A percentile compares a stretch with the other conserved stretches of the same genome.
Evolutionary conservation across 768 basidiomycete genomes (phyloP).

Genomic region (Galerina marginata): DNA sequence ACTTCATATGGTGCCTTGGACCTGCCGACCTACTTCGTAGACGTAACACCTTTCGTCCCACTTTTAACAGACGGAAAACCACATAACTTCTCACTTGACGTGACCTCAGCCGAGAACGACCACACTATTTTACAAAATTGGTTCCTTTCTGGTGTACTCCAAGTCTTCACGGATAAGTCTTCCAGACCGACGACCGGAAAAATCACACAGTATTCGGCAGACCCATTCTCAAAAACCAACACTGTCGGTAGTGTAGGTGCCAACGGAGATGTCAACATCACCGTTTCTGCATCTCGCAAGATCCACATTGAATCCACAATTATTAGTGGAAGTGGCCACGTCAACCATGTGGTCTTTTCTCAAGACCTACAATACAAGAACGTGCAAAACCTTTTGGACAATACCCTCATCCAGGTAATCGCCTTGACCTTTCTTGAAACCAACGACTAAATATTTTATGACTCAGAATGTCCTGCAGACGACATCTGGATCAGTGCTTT

Average conservation of each 20-base stretch:
- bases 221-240: conserved; percentile 59
- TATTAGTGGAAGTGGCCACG: conserved; percentile 62
- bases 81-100: conserved; percentile 76
- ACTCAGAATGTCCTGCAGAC: conserved; percentile 47
- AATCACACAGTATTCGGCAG: conserved; percentile 62
- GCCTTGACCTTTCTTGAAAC: background rate
- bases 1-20: conserved; percentile 79
- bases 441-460: conserved; percentile 1
- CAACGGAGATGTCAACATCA: conserved; percentile 62
- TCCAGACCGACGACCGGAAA: conserved; percentile 66
- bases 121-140: conserved; percentile 76
- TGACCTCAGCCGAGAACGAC: conserved; percentile 69
- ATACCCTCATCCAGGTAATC: conserved; percentile 46
- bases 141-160: conserved; percentile 76
- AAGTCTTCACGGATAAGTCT: conserved; percentile 72
- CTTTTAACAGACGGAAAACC: conserved; percentile 68
- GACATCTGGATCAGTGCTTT: conserved; percentile 40
- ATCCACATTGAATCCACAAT: conserved; percentile 68
- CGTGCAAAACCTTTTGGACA: conserved; percentile 61
- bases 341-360: conserved; percentile 60
- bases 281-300: conserved; percentile 61
- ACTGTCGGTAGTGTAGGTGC: conserved; percentile 47
- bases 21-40: conserved; percentile 78
- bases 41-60: conserved; percentile 79
- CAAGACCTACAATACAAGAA: conserved; percentile 69